Conservation (phyloP, 441 rosid genomes). For the Manihot esculenta region DNA sequence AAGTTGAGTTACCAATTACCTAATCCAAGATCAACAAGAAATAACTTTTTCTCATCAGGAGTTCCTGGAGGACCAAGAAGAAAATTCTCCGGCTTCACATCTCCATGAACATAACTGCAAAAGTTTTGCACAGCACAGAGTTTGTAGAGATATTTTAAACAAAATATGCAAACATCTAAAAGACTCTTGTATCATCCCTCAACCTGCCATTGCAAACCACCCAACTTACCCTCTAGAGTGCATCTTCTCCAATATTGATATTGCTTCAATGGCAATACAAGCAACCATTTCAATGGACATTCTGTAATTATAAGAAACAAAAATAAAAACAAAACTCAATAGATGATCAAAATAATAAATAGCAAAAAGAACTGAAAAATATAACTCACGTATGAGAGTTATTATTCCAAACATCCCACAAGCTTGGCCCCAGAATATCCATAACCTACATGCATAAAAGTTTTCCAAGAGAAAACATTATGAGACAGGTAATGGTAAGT, state of each 20-base stretch:
- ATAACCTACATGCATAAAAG: constrained; percentile 48
- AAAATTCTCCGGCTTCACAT: constrained; percentile 96
- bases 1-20: constrained; percentile 39
- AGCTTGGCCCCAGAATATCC: constrained; percentile 78
- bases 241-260: constrained; percentile 71
- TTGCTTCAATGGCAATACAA: constrained; percentile 76
- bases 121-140: too few species aligned
- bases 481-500: background rate
- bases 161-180: background rate
- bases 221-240: constrained; percentile 59
- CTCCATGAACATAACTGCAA: constrained; percentile 89
- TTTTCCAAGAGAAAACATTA: constrained; percentile 10
- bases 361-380: constrained; percentile 6
- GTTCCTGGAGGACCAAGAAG: constrained; percentile 84
- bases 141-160: too few species aligned
- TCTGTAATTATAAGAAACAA: constrained; percentile 31
- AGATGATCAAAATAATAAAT: background rate
- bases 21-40: constrained; percentile 89
- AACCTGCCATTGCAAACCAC: background rate
- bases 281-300: constrained; percentile 77
- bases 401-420: constrained; percentile 83
- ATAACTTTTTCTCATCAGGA: constrained; percentile 77
- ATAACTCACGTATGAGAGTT: constrained; percentile 52
- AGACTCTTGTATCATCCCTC: background rate
- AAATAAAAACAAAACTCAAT: constrained; percentile 3